Conservation (phyloP, 768 basidiomycete genomes). For the Naganishia antarctica region DNA sequence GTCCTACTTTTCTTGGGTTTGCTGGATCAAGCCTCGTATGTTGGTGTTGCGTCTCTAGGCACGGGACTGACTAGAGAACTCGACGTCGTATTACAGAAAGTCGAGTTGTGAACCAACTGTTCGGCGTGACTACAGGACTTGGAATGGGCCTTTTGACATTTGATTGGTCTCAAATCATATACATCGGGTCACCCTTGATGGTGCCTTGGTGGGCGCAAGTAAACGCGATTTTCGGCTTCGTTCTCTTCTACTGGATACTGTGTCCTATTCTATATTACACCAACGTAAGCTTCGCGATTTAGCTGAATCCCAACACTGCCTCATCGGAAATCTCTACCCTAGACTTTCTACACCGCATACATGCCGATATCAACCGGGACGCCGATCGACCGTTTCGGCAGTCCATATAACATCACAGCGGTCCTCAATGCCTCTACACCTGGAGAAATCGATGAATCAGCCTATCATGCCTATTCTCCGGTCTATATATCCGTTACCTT, state of each 20-base stretch:
- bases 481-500: slow-evolving; percentile 85
- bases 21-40: slow-evolving; percentile 73
- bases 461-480: slow-evolving; percentile 79
- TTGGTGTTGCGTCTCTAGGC: too few relatives aligned
- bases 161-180: slow-evolving; percentile 80
- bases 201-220: slow-evolving; percentile 97
- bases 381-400: slow-evolving; percentile 78
- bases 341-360: slow-evolving; percentile 75
- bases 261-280: slow-evolving; percentile 86
- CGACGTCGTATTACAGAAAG: slow-evolving; percentile 52
- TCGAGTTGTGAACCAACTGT: slow-evolving; percentile 80
- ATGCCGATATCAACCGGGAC: slow-evolving; percentile 77
- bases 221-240: slow-evolving; percentile 79
- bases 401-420: slow-evolving; percentile 65
- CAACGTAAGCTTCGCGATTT: slow-evolving; percentile 62
- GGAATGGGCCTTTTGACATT: slow-evolving; percentile 89
- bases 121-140: slow-evolving; percentile 70
- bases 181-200: slow-evolving; percentile 67
- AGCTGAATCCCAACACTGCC: neutral
- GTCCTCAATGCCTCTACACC: slow-evolving; percentile 62
- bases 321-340: neutral
- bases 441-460: slow-evolving; percentile 61
- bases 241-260: slow-evolving; percentile 87
- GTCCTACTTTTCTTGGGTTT: slow-evolving; percentile 80
- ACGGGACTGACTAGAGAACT: neutral